Base-by-base conservation (phyloP, 1,284 basidiomycete genomes). In the Ceratobasidium sp. region DNA sequence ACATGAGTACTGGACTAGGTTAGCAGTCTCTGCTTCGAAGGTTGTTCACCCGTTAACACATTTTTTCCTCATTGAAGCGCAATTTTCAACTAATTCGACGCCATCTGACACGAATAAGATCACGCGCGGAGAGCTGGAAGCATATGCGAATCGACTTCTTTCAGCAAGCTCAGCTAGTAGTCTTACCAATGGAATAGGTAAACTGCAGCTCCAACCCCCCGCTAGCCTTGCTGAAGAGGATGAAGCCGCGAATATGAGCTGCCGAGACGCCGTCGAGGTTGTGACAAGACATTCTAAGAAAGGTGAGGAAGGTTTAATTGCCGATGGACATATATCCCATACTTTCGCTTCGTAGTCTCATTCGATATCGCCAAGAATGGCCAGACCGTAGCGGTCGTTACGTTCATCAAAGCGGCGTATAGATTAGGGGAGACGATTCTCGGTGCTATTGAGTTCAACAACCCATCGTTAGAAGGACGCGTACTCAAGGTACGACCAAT, bases 311-410 rank as follows among this genome's bases (percentile, higher is more conserved):
- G 10, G 20, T 61, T 40, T n/a, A n/a, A n/a, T n/a, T n/a, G n/a
- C n/a, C n/a, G n/a, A n/a, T n/a, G n/a, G n/a, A n/a, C n/a, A n/a
- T n/a, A n/a, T n/a, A n/a, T n/a, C n/a, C n/a, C n/a, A n/a, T n/a
- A n/a, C n/a, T n/a, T n/a, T n/a, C n/a, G n/a, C 33, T 60, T 58
- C 20, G n/a, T 80, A 97, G 95, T 93, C 46, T 96, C 95, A 0
- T 97, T 95, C 85, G 96, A 98, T 85, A 95, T 98, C 79, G 93
- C 92, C 83, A 97, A 97, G 86, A 94, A 97, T 67, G 95, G 94
- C 0, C 89, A 94, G 69, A 91, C 92, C 60, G 95, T 97, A 72
- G 96, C 96, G 1, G 92, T 94, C 40, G 86, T 98, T n/a, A 97
- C 96, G 0, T 94, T 98, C 80, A 91, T 94, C 56, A 98, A 97